These are phyloP conservation scores for Exophiala lecanii-corni DNA, from an alignment of 2,329 filamentous ascomycete species.

Conservation along the genomic window DNA sequence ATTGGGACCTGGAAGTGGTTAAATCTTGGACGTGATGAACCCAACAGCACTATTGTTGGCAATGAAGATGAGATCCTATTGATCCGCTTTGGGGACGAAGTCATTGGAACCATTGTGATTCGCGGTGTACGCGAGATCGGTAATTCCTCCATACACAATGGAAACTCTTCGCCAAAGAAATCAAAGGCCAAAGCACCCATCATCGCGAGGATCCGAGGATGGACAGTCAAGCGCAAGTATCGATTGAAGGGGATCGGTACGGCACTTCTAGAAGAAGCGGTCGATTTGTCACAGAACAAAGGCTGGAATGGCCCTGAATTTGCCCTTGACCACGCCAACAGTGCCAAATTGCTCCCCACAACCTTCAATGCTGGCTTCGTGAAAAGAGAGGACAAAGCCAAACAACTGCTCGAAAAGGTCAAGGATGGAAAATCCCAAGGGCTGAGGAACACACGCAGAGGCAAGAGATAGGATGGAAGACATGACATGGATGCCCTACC, in stretches of 20 bases:
- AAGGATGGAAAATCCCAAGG: slow-evolving; percentile 10
- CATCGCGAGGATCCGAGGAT: slow-evolving; percentile 59
- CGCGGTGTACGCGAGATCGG: slow-evolving; percentile 20
- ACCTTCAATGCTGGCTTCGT: slow-evolving; percentile 58
- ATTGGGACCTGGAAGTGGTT: slow-evolving; percentile 60
- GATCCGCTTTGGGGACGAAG: slow-evolving; percentile 60
- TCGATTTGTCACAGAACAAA: slow-evolving; percentile 61
- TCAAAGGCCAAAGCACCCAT: slow-evolving; percentile 14
- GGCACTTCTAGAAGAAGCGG: slow-evolving; percentile 68
- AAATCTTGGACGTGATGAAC: slow-evolving; percentile 35
- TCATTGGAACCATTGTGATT: slow-evolving; percentile 68
- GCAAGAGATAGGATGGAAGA: slow-evolving; percentile 2
- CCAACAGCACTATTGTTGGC: slow-evolving; percentile 31
- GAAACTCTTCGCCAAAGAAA: slow-evolving; percentile 12
- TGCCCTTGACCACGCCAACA: slow-evolving; percentile 73
- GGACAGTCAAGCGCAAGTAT: slow-evolving; percentile 70
- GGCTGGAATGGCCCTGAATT: slow-evolving; percentile 69
- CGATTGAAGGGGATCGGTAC: slow-evolving; percentile 67
- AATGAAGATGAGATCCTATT: slow-evolving; percentile 59
- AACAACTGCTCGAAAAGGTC: slow-evolving; percentile 33
- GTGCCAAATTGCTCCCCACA: slow-evolving; percentile 55
- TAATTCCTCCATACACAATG: not conserved
- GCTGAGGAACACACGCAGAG: slow-evolving; percentile 15
- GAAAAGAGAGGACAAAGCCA: slow-evolving; percentile 54
- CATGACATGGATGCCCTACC: not conserved